Base-by-base conservation (phyloP, 768 basidiomycete species). In the Cantharellus anzutake region DNA sequence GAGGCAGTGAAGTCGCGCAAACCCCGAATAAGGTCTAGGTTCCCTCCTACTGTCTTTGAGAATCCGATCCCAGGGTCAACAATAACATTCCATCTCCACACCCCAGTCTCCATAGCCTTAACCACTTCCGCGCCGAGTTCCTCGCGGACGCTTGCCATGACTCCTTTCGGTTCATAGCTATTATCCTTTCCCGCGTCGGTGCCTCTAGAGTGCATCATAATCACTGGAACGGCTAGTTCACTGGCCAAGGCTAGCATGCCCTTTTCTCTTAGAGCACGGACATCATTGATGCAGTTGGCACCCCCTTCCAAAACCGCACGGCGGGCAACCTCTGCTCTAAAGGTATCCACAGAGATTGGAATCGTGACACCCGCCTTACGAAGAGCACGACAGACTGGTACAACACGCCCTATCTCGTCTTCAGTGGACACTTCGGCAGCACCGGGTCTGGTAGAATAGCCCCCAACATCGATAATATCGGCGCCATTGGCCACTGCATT, bases 11-110 rank as follows among this genome's bases (percentile, higher is more conserved):
- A 58, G 7, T 68, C 56, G 62, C 68, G 20, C 67, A 75, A 57
- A 73, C 76, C 64, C 5, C 82, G 75, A 56, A 98, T 68, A 5
- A 94, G 65, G 62, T 76, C 74, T 41, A 90, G 63, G 69, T 94
- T 93, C 3, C 78, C 88, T 38, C 81, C 76, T 2, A 82, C 68
- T 0, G 80, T 78, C 70, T 97, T 97, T 70, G 92, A 94, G 69
- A 97, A 99, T 41, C 96, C 94, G 58, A 98, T 73, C 0, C 94
- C 94, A 2, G 94, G 89, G 71, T 97, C 96, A 35, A 84, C 77
- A 58, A 97, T 76, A 62, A 97, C 80, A 61, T 87, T 76, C 94
- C 94, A 98, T 57, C 86, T 72, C 60, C 87, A 75, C 5, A 98
- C 70, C 0, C 91, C 88, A 0, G 81, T 84, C 38, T 72, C 75